phyloP scores from a whole-genome alignment of 2,329 filamentous ascomycete species.

The Lasiodiplodia theobromae region DNA sequence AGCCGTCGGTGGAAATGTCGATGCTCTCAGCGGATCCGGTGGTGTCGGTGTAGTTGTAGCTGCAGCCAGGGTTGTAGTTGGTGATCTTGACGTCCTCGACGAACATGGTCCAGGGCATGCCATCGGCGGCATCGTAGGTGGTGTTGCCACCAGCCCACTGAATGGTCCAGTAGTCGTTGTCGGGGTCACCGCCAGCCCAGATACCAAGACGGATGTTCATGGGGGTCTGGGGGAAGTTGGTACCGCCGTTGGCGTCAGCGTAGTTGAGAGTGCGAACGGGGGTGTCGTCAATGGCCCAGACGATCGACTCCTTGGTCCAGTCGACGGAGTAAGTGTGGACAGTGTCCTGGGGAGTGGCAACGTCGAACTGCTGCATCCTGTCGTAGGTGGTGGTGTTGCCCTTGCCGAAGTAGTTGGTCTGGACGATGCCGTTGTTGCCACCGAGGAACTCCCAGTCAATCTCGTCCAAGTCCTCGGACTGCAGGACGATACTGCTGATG shows the following conservation, averaged over 20 bases:
- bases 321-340: slow-evolving; percentile 72
- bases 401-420: slow-evolving; percentile 81
- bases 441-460: slow-evolving; percentile 86
- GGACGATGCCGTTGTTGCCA: slow-evolving; percentile 66
- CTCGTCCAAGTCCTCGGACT: slow-evolving; percentile 85
- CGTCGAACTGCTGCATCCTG: slow-evolving; percentile 69
- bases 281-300: slow-evolving; percentile 74
- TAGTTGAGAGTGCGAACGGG: slow-evolving; percentile 69
- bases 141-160: slow-evolving; percentile 70
- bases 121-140: slow-evolving; percentile 51
- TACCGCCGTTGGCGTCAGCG: slow-evolving; percentile 62
- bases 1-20: slow-evolving; percentile 36
- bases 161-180: slow-evolving; percentile 62
- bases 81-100: slow-evolving; percentile 59
- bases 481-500: slow-evolving; percentile 80
- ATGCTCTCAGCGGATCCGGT: slow-evolving; percentile 58
- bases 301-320: slow-evolving; percentile 72
- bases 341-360: slow-evolving; percentile 64
- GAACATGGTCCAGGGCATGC: slow-evolving; percentile 59
- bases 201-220: slow-evolving; percentile 63
- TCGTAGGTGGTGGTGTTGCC: slow-evolving; percentile 73
- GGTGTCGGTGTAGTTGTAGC: slow-evolving; percentile 59
- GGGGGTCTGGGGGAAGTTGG: slow-evolving; percentile 77
- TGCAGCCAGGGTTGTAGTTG: slow-evolving; percentile 60
- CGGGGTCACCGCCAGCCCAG: slow-evolving; percentile 58